Conservation (phyloP, 495 filamentous ascomycete genomes). For the Aspergillus cristatus region DNA sequence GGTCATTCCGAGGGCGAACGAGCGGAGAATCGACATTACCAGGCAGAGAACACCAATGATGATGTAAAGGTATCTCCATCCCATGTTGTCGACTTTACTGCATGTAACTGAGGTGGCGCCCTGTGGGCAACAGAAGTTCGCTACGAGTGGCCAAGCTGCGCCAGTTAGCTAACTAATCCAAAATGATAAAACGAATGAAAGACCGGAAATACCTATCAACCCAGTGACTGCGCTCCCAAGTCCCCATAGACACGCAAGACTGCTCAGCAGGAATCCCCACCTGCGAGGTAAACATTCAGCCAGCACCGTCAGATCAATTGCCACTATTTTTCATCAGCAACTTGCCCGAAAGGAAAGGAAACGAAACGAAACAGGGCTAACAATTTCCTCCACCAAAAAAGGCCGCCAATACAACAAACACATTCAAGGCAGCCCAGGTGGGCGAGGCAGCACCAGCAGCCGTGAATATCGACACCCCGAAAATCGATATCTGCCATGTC, state of each 20-base stretch:
- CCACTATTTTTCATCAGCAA: constrained; percentile 1
- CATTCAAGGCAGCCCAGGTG: neutral
- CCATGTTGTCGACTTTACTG: constrained; percentile 3
- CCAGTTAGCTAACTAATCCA: neutral
- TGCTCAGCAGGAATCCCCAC: constrained; percentile 1
- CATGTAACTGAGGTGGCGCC: constrained; percentile 1
- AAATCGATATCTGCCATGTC: constrained; percentile 3
- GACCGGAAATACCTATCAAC: constrained; percentile 1
- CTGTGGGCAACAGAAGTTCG: constrained; percentile 3
- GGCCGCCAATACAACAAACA: neutral
- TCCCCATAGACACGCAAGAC: constrained; percentile 1
- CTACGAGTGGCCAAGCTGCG: constrained; percentile 5
- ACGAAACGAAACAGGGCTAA: neutral
- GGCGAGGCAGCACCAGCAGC: constrained; percentile 1
- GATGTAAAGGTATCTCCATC: constrained; percentile 7
- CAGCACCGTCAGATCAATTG: constrained; percentile 4
- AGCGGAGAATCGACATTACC: neutral
- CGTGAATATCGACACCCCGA: constrained; percentile 4
- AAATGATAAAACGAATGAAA: no score
- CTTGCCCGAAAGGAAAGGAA: neutral
- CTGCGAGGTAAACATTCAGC: neutral
- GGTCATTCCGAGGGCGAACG: constrained; percentile 1
- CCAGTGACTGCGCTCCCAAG: constrained; percentile 3
- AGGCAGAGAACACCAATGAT: constrained; percentile 4
- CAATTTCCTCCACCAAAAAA: constrained; percentile 3